A percentile compares a stretch with the other conserved stretches of the same genome.
Conservation (phyloP, 148 eudicot species). For the Cornus suecica region DNA sequence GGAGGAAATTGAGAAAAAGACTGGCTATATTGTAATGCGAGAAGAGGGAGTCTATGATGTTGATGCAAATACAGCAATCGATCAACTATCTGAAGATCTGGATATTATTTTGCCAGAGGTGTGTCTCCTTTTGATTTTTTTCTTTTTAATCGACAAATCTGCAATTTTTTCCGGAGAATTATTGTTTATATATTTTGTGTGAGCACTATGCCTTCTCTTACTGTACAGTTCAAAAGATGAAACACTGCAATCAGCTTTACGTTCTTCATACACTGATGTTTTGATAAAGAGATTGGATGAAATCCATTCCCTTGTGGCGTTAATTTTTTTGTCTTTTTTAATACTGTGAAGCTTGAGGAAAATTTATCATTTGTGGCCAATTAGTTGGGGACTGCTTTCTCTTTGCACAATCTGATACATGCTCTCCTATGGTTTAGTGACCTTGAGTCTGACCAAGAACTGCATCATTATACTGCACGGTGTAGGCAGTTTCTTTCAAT, state of each 20-base stretch:
- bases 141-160: no score
- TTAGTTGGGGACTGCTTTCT: no score
- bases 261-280: not conserved
- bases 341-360: not conserved
- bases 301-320: no score
- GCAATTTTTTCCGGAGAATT: no score
- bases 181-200: not conserved
- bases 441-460: no score
- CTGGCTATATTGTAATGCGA: conserved; percentile 9
- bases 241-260: not conserved
- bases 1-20: conserved; percentile 9
- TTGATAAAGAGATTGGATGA: no score
- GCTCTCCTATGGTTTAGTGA: no score
- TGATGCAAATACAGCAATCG: conserved; percentile 1
- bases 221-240: not conserved
- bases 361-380: no score
- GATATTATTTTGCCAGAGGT: conserved; percentile 1
- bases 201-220: not conserved
- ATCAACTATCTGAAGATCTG: not conserved
- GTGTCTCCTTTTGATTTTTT: not conserved
- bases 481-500: no score
- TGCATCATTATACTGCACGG: no score
- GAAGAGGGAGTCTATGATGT: conserved; percentile 7
- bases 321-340: not conserved
- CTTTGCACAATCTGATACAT: no score